Conservation (phyloP, 1,284 basidiomycete species). For the Violaceomyces palustris region DNA sequence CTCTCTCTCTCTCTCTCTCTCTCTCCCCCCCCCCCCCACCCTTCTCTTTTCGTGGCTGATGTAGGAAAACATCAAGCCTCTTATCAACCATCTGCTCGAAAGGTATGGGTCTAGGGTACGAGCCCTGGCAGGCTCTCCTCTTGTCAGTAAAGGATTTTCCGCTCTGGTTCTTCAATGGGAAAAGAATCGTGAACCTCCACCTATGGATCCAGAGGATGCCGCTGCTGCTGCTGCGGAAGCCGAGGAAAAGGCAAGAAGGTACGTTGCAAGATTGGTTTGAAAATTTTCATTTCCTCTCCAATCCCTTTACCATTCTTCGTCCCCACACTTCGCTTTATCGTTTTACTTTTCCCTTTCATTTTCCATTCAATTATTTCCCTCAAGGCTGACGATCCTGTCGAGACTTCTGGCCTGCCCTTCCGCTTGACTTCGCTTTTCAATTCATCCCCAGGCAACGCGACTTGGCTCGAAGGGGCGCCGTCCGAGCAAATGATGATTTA, state of each 20-base stretch:
- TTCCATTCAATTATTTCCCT: not conserved
- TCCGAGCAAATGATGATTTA: slow-evolving; percentile 58
- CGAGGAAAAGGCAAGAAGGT: slow-evolving; percentile 5
- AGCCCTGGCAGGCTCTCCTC: slow-evolving; percentile 62
- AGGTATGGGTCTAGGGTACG: slow-evolving; percentile 66
- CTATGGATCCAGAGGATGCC: not conserved
- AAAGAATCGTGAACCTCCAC: slow-evolving; percentile 69
- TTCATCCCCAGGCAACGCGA: slow-evolving; percentile 5
- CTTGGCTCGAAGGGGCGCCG: slow-evolving; percentile 8
- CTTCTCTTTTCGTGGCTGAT: not conserved
- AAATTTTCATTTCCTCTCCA: too few relatives aligned
- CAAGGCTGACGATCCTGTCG: too few relatives aligned
- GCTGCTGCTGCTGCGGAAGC: slow-evolving; percentile 1
- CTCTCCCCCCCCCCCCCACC: too few relatives aligned
- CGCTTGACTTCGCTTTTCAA: too few relatives aligned
- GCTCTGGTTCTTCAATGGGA: slow-evolving; percentile 76
- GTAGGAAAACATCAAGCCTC: slow-evolving; percentile 79
- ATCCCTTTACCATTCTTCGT: not conserved
- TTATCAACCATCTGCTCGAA: slow-evolving; percentile 79
- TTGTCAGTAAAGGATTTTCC: slow-evolving; percentile 67
- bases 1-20: too few relatives aligned
- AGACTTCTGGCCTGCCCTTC: too few relatives aligned
- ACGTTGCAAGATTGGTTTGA: too few relatives aligned
- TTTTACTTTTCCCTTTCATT: slow-evolving; percentile 1
- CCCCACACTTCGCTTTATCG: not conserved